A percentile compares a stretch with the other conserved stretches of the same genome.
Evolutionary conservation across 257 asterid genomes (phyloP).

Genomic region (Phtheirospermum japonicum): DNA sequence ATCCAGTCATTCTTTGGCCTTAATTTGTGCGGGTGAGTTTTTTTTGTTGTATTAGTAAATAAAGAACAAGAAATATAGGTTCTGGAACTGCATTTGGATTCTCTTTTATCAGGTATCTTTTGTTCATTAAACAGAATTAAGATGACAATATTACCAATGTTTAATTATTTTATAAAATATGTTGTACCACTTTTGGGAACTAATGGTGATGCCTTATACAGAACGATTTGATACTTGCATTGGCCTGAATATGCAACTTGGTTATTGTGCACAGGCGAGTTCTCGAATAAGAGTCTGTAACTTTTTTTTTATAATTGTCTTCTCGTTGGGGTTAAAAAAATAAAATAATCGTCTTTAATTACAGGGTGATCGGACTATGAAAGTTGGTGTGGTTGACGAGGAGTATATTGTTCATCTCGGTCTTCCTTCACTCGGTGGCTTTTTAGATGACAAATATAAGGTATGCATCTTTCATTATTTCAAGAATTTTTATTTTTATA

Average conservation of each 20-base stretch:
- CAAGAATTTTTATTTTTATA: not conserved
- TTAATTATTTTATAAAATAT: not conserved
- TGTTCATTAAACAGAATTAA: slow-evolving; percentile 1
- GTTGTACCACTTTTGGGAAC: too few relatives aligned
- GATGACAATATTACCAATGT: not conserved
- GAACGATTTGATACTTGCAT: slow-evolving; percentile 94
- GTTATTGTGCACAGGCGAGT: slow-evolving; percentile 93
- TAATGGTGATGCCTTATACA: too few relatives aligned
- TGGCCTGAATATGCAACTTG: slow-evolving; percentile 92
- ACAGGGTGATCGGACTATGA: slow-evolving; percentile 78
- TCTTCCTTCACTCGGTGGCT: slow-evolving; percentile 86
- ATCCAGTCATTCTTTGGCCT: not conserved
- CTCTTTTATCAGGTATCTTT: slow-evolving; percentile 2
- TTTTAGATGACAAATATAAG: slow-evolving; percentile 42
- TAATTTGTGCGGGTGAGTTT: too few relatives aligned
- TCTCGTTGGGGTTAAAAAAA: slow-evolving; percentile 9
- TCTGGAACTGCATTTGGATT: slow-evolving; percentile 10
- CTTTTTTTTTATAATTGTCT: not conserved
- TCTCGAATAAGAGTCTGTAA: not conserved
- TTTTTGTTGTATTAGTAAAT: not conserved
- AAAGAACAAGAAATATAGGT: not conserved
- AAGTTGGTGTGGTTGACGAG: slow-evolving; percentile 87
- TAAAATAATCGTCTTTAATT: slow-evolving; percentile 12
- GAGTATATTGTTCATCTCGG: slow-evolving; percentile 81
- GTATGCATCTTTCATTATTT: slow-evolving; percentile 28